Evolutionary conservation across 2,329 filamentous ascomycete species (phyloP).

Genomic region (Setomelanomma holmii): DNA sequence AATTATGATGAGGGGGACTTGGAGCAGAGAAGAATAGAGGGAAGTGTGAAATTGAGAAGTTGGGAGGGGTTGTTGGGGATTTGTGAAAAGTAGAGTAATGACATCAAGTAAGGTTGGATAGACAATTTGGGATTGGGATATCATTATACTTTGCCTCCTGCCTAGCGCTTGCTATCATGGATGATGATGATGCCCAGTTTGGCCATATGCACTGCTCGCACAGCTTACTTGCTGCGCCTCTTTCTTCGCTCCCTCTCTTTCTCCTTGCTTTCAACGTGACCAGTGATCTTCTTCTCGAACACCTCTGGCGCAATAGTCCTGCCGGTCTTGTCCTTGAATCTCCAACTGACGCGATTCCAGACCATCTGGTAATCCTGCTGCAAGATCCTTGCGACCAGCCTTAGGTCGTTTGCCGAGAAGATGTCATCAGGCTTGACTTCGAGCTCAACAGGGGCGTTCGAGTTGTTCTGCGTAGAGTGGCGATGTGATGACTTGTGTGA

Average conservation of each 20-base stretch:
- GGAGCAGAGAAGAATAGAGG: conserved; percentile 21
- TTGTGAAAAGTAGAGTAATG: too few relatives aligned
- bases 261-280: conserved; percentile 16
- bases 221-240: neutral
- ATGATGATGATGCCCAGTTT: too few relatives aligned
- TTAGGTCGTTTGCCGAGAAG: conserved; percentile 44
- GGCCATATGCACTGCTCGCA: too few relatives aligned
- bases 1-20: conserved; percentile 43
- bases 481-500: conserved; percentile 1
- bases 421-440: conserved; percentile 36
- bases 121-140: neutral
- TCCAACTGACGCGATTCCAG: conserved; percentile 57
- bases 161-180: too few relatives aligned
- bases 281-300: conserved; percentile 52
- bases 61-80: conserved; percentile 47
- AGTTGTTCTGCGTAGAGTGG: neutral
- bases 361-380: conserved; percentile 52
- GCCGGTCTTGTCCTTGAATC: conserved; percentile 59
- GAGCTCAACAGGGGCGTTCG: conserved; percentile 10
- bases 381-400: conserved; percentile 54
- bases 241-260: neutral
- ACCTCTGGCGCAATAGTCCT: conserved; percentile 53
- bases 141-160: neutral
- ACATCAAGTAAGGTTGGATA: neutral
- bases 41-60: conserved; percentile 34